phyloP scores from a whole-genome alignment of 2,329 filamentous ascomycete genomes.

The Botrytis fragariae region DNA sequence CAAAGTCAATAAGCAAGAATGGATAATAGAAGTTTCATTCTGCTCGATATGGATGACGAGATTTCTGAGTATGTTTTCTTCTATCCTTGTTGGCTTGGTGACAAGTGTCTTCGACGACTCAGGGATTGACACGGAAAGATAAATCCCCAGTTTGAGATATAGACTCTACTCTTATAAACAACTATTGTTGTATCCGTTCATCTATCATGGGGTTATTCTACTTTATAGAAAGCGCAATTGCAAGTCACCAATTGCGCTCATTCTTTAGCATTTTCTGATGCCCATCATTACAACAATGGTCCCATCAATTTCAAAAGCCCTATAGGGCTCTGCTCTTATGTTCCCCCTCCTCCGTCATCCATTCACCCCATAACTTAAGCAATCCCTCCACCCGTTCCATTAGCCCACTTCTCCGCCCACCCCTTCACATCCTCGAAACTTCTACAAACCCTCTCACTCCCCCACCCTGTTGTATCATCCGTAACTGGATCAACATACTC shows the following conservation, averaged over 20 bases:
- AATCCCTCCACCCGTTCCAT: constrained; percentile 11
- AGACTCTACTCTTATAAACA: background rate
- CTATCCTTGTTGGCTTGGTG: background rate
- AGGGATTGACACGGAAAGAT: background rate
- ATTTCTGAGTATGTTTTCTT: background rate
- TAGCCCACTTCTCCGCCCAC: constrained; percentile 21
- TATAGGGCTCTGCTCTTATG: background rate
- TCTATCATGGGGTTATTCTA: background rate
- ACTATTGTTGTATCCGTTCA: background rate
- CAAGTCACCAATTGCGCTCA: background rate
- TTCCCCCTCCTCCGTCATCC: background rate
- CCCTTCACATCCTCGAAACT: constrained; percentile 23
- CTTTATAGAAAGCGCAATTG: background rate
- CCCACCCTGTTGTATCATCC: constrained; percentile 24
- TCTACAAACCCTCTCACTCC: constrained; percentile 21
- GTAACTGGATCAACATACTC: constrained; percentile 18
- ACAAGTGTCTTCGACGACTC: background rate
- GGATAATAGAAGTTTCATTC: background rate
- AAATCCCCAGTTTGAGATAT: background rate
- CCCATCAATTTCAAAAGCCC: background rate
- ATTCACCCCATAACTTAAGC: background rate
- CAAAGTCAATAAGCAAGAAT: too few species aligned
- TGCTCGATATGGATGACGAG: background rate
- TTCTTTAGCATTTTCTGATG: background rate
- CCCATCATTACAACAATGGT: background rate